A percentile compares a stretch with the other conserved stretches of the same genome.
These are phyloP conservation scores for Aureoboletus auriporus DNA, from an alignment of 768 basidiomycete genomes.

Conservation along the genomic window DNA sequence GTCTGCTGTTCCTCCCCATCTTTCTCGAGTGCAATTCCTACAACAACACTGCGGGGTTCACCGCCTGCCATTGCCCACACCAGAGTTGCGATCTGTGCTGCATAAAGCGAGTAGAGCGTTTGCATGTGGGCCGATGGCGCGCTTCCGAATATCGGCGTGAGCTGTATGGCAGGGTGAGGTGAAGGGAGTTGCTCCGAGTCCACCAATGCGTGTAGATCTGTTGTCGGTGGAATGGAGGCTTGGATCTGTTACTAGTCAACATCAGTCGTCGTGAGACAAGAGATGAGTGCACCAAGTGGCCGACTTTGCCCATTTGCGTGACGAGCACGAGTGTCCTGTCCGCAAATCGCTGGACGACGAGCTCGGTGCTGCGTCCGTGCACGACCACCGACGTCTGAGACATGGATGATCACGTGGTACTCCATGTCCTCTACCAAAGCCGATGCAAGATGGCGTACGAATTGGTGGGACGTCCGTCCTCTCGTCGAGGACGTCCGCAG, in stretches of 20 bases:
- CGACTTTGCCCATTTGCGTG: slow-evolving; percentile 89
- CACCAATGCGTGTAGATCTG: slow-evolving; percentile 38
- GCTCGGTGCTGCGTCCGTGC: slow-evolving; percentile 58
- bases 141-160: slow-evolving; percentile 75
- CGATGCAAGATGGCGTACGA: slow-evolving; percentile 13
- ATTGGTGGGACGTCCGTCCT: slow-evolving; percentile 74
- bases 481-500: slow-evolving; percentile 53
- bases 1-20: slow-evolving; percentile 39
- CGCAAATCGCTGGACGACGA: slow-evolving; percentile 73
- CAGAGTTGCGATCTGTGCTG: slow-evolving; percentile 82
- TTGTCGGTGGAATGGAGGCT: slow-evolving; percentile 66
- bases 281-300: slow-evolving; percentile 59
- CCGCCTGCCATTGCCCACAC: slow-evolving; percentile 59
- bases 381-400: slow-evolving; percentile 49
- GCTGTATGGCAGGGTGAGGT: slow-evolving; percentile 57
- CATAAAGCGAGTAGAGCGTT: slow-evolving; percentile 75
- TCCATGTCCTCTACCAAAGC: too few relatives aligned
- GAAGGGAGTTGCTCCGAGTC: slow-evolving; percentile 30
- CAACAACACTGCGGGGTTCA: slow-evolving; percentile 57
- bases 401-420: slow-evolving; percentile 4
- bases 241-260: slow-evolving; percentile 57
- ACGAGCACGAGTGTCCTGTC: slow-evolving; percentile 85
- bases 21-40: slow-evolving; percentile 67
- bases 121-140: slow-evolving; percentile 66
- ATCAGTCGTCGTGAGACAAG: not conserved